A percentile compares a stretch with the other conserved stretches of the same genome.
phyloP scores from a whole-genome alignment of 1,284 basidiomycete species.

The Trametes pubescens region DNA sequence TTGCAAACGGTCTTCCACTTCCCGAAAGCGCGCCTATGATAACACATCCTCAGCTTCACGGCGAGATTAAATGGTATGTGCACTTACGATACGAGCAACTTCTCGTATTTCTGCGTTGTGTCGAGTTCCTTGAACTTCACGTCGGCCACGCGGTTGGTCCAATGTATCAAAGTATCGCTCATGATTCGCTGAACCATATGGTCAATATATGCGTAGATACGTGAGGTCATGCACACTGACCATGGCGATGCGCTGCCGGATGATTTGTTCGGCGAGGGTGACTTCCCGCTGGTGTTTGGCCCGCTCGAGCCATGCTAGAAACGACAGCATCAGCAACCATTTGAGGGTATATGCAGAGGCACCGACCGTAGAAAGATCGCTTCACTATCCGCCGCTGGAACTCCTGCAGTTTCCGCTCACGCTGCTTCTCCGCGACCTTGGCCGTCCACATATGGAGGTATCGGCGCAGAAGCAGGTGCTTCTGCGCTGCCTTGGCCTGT shows the following conservation, averaged over 20 bases:
- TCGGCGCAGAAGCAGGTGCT: constrained; percentile 59
- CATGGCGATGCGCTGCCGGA: constrained; percentile 50
- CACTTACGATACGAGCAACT: constrained; percentile 56
- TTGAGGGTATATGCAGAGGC: neutral
- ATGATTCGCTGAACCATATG: constrained; percentile 58
- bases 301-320: constrained; percentile 57
- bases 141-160: constrained; percentile 78
- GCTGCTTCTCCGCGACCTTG: constrained; percentile 56
- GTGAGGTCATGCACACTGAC: constrained; percentile 40
- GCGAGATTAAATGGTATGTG: neutral
- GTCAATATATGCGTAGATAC: neutral
- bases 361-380: constrained; percentile 58
- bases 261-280: constrained; percentile 49
- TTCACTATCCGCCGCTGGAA: constrained; percentile 51
- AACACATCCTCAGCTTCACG: neutral
- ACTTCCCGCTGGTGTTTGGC: constrained; percentile 46
- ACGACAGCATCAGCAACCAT: constrained; percentile 12
- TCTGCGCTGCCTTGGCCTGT: constrained; percentile 66
- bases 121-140: constrained; percentile 76
- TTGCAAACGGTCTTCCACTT: constrained; percentile 72
- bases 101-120: constrained; percentile 58
- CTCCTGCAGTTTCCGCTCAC: constrained; percentile 55
- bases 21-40: constrained; percentile 50
- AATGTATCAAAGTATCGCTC: constrained; percentile 55
- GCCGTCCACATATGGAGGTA: constrained; percentile 62